phyloP scores from a whole-genome alignment of 257 asterid genomes.

The Salvia rosmarinus region DNA sequence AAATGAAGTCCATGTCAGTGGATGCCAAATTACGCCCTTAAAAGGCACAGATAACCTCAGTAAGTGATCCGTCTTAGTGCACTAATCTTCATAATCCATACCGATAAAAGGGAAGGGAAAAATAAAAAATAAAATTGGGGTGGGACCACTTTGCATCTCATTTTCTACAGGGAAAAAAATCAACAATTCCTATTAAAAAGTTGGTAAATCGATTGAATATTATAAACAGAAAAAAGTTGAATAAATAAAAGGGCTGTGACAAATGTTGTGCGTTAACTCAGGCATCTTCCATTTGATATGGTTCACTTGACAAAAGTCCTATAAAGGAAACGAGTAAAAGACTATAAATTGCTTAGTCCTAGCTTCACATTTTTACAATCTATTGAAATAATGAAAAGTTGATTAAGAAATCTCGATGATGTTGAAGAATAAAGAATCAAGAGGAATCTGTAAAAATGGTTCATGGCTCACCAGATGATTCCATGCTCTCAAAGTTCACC shows the following conservation, averaged over 20 bases:
- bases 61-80: conserved; percentile 14
- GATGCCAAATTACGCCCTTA: conserved; percentile 17
- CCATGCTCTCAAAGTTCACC: conserved; percentile 43
- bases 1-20: conserved; percentile 12
- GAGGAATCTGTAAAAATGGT: not conserved
- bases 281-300: conserved; percentile 25
- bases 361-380: not conserved
- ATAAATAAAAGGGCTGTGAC: not conserved
- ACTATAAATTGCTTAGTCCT: conserved; percentile 9
- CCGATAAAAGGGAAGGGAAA: not conserved
- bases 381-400: conserved; percentile 11
- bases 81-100: not conserved
- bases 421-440: conserved; percentile 21
- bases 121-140: too few relatives aligned
- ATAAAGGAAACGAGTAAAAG: conserved; percentile 19
- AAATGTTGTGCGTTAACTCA: conserved; percentile 9
- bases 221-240: not conserved
- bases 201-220: conserved; percentile 14
- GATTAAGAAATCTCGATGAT: conserved; percentile 3
- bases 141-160: conserved; percentile 3
- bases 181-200: conserved; percentile 5
- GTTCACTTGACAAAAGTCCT: conserved; percentile 14
- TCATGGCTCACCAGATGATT: conserved; percentile 47
- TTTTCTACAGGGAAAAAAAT: conserved; percentile 1
- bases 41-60: not conserved